phyloP scores from a whole-genome alignment of 2,329 filamentous ascomycete species.

The Alternaria sp. region DNA sequence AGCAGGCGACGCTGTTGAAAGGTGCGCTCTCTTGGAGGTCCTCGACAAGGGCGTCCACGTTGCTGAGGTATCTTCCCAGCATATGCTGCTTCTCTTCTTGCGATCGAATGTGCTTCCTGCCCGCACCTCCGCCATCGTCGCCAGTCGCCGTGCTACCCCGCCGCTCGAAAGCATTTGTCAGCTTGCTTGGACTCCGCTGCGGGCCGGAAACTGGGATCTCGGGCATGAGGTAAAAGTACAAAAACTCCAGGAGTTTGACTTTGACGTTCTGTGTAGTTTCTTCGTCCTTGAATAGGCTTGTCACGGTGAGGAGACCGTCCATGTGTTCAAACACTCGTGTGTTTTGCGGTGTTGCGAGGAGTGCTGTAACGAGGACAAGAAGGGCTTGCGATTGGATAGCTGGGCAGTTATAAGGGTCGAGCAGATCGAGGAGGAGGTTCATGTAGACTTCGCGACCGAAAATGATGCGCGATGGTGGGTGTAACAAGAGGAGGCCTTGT shows the following conservation, averaged over 20 bases:
- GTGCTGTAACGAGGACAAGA: constrained; percentile 85
- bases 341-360: constrained; percentile 86
- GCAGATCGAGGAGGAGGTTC: constrained; percentile 94
- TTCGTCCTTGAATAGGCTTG: constrained; percentile 89
- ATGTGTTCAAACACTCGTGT: constrained; percentile 91
- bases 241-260: constrained; percentile 93
- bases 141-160: constrained; percentile 41
- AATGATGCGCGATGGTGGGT: constrained; percentile 85
- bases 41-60: constrained; percentile 81
- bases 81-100: constrained; percentile 84
- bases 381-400: constrained; percentile 91
- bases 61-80: constrained; percentile 78
- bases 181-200: constrained; percentile 47
- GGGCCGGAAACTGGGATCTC: constrained; percentile 68
- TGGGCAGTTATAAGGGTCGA: constrained; percentile 88
- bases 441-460: constrained; percentile 92
- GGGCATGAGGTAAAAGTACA: constrained; percentile 99
- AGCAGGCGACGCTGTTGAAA: constrained; percentile 47
- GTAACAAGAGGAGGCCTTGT: constrained; percentile 85
- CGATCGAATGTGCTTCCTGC: constrained; percentile 59
- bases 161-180: constrained; percentile 45
- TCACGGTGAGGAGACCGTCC: constrained; percentile 90
- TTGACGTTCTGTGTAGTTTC: constrained; percentile 88
- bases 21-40: constrained; percentile 82
- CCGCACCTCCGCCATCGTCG: constrained; percentile 40